These are phyloP conservation scores for Lecanicillium sp. DNA, from an alignment of 2,329 filamentous ascomycete genomes.

Conservation along the genomic window DNA sequence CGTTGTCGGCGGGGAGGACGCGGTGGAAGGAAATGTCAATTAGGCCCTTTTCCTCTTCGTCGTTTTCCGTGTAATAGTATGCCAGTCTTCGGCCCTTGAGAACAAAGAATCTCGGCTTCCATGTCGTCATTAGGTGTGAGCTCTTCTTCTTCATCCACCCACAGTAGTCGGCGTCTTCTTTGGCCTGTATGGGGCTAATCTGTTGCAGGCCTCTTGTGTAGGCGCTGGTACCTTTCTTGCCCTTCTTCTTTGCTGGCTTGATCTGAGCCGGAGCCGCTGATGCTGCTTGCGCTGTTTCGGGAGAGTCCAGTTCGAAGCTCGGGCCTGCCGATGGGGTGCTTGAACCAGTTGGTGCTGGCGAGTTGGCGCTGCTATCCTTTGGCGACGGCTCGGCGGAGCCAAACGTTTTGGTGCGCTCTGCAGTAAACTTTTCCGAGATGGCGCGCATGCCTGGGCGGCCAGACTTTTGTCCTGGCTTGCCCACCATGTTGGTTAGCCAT, in stretches of 20 bases:
- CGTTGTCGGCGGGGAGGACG: slow-evolving; percentile 89
- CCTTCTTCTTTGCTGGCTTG: slow-evolving; percentile 55
- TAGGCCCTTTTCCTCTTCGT: slow-evolving; percentile 86
- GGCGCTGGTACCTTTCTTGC: slow-evolving; percentile 91
- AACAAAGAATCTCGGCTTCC: slow-evolving; percentile 95
- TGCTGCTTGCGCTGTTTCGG: slow-evolving; percentile 53
- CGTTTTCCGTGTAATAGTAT: slow-evolving; percentile 93
- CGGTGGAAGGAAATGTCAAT: slow-evolving; percentile 98
- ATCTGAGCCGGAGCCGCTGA: slow-evolving; percentile 41
- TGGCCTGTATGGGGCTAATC: slow-evolving; percentile 74
- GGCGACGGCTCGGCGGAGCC: slow-evolving; percentile 36
- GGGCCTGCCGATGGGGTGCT: slow-evolving; percentile 56
- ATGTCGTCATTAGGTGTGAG: slow-evolving; percentile 90
- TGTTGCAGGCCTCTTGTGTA: slow-evolving; percentile 82
- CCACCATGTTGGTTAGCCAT: slow-evolving; percentile 45
- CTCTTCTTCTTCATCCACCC: slow-evolving; percentile 99
- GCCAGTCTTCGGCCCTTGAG: slow-evolving; percentile 84
- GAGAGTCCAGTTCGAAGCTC: slow-evolving; percentile 74
- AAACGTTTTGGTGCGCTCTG: slow-evolving; percentile 31
- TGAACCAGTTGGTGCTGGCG: slow-evolving; percentile 70
- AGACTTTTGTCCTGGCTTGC: slow-evolving; percentile 40
- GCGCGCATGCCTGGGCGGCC: slow-evolving; percentile 67
- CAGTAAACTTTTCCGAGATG: slow-evolving; percentile 68
- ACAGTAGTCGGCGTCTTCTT: slow-evolving; percentile 80
- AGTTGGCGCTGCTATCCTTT: slow-evolving; percentile 48